phyloP scores from a whole-genome alignment of 176 grass and related monocot genomes.

The Pharus latifolius region DNA sequence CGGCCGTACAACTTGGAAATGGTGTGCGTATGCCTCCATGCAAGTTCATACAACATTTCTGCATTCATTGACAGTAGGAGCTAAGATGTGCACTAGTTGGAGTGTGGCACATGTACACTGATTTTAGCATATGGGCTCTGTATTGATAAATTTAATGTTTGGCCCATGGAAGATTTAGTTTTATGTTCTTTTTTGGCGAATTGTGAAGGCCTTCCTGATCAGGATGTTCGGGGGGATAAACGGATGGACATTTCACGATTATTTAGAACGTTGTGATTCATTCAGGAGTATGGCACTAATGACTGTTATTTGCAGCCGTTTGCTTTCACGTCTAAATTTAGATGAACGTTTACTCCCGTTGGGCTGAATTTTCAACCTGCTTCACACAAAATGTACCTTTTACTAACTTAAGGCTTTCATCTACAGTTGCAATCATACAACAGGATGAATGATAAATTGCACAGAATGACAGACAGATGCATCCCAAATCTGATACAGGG shows the following conservation, averaged over 20 bases:
- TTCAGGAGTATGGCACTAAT: neutral
- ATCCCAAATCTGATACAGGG: too few relatives aligned
- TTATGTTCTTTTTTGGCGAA: neutral
- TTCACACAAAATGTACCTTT: too few relatives aligned
- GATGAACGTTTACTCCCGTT: neutral
- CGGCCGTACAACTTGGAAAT: neutral
- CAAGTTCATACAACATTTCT: conserved; percentile 28
- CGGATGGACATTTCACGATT: neutral
- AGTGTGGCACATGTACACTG: neutral
- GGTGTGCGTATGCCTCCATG: neutral
- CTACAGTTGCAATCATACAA: too few relatives aligned
- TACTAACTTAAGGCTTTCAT: too few relatives aligned
- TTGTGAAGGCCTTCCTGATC: neutral
- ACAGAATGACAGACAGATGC: too few relatives aligned
- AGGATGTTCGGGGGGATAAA: neutral
- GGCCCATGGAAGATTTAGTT: neutral
- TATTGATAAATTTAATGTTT: conserved; percentile 6
- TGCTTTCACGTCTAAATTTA: neutral
- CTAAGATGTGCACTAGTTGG: neutral
- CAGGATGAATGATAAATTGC: too few relatives aligned
- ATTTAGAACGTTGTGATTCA: neutral
- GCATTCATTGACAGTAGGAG: conserved; percentile 16
- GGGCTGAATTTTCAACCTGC: too few relatives aligned
- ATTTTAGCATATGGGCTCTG: neutral
- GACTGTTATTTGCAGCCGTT: neutral